Percentiles rank a stretch among this genome's conserved stretches.
phyloP scores from a whole-genome alignment of 2,329 filamentous ascomycete species.

The Fusarium papillatum region DNA sequence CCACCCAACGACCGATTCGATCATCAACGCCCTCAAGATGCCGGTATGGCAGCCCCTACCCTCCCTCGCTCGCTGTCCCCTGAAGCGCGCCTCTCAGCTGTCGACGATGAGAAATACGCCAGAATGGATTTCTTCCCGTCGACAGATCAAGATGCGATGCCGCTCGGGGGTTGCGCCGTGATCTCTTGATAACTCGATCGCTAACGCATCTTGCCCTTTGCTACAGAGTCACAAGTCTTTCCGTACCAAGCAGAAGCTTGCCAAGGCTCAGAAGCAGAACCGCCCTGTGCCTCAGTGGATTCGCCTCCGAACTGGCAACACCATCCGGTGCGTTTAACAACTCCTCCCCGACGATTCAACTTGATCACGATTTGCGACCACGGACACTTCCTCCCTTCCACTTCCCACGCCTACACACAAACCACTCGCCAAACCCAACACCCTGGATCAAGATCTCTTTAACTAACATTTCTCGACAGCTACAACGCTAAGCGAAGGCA shows the following conservation, averaged over 20 bases:
- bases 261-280: slow-evolving; percentile 99
- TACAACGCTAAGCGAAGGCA: slow-evolving; percentile 99
- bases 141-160: slow-evolving; percentile 20
- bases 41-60: slow-evolving; percentile 51
- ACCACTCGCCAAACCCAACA: neutral
- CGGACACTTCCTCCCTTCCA: neutral
- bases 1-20: slow-evolving; percentile 52
- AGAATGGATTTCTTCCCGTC: slow-evolving; percentile 17
- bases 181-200: slow-evolving; percentile 23
- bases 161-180: slow-evolving; percentile 5
- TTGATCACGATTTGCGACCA: slow-evolving; percentile 9
- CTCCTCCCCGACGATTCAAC: slow-evolving; percentile 5
- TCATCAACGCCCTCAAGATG: slow-evolving; percentile 57
- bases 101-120: slow-evolving; percentile 15
- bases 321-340: slow-evolving; percentile 88
- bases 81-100: slow-evolving; percentile 23
- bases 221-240: slow-evolving; percentile 99
- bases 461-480: slow-evolving; percentile 64
- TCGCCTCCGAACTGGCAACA: slow-evolving; percentile 97
- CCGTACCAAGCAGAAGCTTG: slow-evolving; percentile 99
- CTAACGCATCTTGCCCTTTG: slow-evolving; percentile 40
- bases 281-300: slow-evolving; percentile 99
- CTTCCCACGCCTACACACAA: neutral
- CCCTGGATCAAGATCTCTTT: slow-evolving; percentile 1
- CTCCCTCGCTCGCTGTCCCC: slow-evolving; percentile 1